Evolutionary conservation across 257 asterid species (phyloP).

Genomic region (Salvia hispanica): DNA sequence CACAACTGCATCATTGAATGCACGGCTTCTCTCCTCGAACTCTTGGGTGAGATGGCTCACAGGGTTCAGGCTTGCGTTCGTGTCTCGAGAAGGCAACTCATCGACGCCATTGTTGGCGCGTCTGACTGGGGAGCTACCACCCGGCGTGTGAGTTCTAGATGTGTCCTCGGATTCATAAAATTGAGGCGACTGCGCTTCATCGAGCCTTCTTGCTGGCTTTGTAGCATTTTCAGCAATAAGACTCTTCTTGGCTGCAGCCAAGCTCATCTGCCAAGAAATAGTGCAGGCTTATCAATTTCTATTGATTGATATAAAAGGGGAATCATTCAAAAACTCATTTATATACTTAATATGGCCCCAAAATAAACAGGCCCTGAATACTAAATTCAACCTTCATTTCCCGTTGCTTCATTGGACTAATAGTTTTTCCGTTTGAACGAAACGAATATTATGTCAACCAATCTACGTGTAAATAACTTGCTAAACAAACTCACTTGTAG

Average conservation of each 20-base stretch:
- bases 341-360: no score
- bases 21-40: constrained; percentile 67
- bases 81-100: constrained; percentile 33
- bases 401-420: no score
- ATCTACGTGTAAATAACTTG: background rate
- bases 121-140: constrained; percentile 61
- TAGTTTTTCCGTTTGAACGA: background rate
- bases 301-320: no score
- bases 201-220: constrained; percentile 43
- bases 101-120: constrained; percentile 40
- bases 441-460: background rate
- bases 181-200: constrained; percentile 60
- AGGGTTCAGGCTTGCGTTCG: constrained; percentile 51
- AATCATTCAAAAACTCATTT: no score
- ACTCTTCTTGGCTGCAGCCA: constrained; percentile 69
- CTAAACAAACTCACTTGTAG: constrained; percentile 66
- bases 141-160: constrained; percentile 63
- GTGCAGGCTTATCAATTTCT: no score
- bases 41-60: constrained; percentile 63
- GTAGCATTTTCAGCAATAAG: constrained; percentile 44
- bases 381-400: no score
- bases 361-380: no score
- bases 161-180: constrained; percentile 68
- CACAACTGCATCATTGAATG: constrained; percentile 37
- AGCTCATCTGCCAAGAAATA: constrained; percentile 52